Base-by-base conservation (phyloP, 257 asterid species). In the Primulina tabacum region DNA sequence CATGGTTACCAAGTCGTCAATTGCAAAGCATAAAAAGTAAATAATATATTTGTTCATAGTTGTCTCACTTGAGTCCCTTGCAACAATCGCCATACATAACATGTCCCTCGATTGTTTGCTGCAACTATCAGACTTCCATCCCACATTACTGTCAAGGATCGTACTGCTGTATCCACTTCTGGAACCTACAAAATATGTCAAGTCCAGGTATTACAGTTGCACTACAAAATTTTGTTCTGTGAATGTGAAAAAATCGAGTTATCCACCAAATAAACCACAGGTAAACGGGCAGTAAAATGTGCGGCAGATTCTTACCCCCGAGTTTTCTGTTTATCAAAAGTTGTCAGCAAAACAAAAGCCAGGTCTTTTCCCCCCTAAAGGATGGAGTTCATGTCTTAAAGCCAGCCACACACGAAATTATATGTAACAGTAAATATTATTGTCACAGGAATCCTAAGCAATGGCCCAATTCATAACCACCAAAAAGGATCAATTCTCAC, bases 91-190 rank as follows among this genome's bases (percentile, higher is more conserved):
- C 98, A 93, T 17, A 90, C 97, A 37, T 90, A 93, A 80, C 98
- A 93, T 24, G 95, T 93, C 62, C 98, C 98, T 3, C 79, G 82
- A 69, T 93, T 90, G 77, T 93, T 93, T 58, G 98, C 98, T 62
- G 98, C 98, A 62, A 90, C 98, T 30, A 90, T 96, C 79, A 93
- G 78, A 84, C 98, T 89, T 63, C 98, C 98, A 53, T 93, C 96
- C 98, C 98, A 93, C 98, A 93, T 93, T 50, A 93, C 90, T 29
- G 97, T 90, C 84, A 90, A 81, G 17, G 97, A 93, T 55, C 98
- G 76, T 40, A 93, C 92, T 34, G 98, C 97, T 40, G 96, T 90
- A 79, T 90, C 98, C 77, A 90, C 97, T 81, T 93, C 98, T 6
- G 98, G 98, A 29, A 93, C 98, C 97, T 92, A 80, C 53, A 76